phyloP scores from a whole-genome alignment of 163 green algal species.

The Smithsoniella earleae region DNA sequence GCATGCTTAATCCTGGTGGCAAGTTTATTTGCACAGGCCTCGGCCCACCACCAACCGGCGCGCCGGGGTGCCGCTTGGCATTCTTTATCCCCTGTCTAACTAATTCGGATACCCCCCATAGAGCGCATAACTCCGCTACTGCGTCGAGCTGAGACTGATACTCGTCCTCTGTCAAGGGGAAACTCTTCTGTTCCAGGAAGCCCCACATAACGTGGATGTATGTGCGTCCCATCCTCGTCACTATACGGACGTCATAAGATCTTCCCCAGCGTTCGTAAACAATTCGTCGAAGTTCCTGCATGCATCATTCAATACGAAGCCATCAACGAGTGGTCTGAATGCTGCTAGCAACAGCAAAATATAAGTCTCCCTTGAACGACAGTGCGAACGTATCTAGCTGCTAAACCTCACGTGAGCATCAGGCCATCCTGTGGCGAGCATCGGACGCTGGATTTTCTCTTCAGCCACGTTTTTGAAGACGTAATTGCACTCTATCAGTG shows the following conservation, averaged over 20 bases:
- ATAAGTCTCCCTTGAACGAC: too few species aligned
- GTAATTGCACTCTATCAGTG: too few species aligned
- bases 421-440: too few species aligned
- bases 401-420: too few species aligned
- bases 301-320: neutral
- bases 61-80: constrained; percentile 28
- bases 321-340: too few species aligned
- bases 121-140: constrained; percentile 48
- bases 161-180: constrained; percentile 65
- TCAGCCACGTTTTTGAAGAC: too few species aligned
- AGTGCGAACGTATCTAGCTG: too few species aligned
- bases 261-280: constrained; percentile 54
- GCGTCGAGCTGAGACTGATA: constrained; percentile 66
- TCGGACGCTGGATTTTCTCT: too few species aligned
- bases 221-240: constrained; percentile 32
- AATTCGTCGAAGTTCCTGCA: constrained; percentile 42
- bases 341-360: too few species aligned
- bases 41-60: neutral
- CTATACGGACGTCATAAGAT: constrained; percentile 56
- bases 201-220: constrained; percentile 66
- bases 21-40: constrained; percentile 1
- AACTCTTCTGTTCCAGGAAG: constrained; percentile 64
- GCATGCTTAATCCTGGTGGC: neutral
- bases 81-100: constrained; percentile 38
- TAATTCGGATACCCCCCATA: constrained; percentile 43